Conservation (phyloP, 441 rosid genomes). For the Sinapis alba region DNA sequence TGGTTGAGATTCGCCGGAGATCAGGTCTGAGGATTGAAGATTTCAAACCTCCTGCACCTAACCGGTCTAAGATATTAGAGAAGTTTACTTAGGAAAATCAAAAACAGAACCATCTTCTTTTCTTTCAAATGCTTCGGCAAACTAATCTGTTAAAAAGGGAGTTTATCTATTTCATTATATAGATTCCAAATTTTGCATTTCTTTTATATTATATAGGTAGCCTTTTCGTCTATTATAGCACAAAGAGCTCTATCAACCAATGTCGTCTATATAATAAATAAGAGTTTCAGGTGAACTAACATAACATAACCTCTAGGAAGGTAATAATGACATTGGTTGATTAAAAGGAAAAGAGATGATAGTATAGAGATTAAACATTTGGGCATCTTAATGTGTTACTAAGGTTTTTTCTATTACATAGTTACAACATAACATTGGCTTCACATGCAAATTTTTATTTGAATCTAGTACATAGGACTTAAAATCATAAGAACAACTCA, state of each 20-base stretch:
- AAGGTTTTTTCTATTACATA: constrained; percentile 7
- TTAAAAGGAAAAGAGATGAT: background rate
- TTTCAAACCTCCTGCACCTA: constrained; percentile 64
- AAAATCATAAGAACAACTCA: constrained; percentile 24
- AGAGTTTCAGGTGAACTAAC: background rate
- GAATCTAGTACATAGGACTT: constrained; percentile 15
- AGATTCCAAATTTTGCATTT: constrained; percentile 13
- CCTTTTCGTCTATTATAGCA: background rate
- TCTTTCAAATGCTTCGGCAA: constrained; percentile 27
- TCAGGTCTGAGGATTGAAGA: constrained; percentile 74
- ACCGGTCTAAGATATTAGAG: constrained; percentile 72
- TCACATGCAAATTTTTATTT: constrained; percentile 27
- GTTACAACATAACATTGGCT: constrained; percentile 24
- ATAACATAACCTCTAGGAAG: background rate
- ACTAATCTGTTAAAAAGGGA: constrained; percentile 31
- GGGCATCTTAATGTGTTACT: background rate
- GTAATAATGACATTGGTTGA: background rate
- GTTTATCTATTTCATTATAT: constrained; percentile 33
- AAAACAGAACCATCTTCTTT: constrained; percentile 21
- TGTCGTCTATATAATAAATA: too few relatives aligned
- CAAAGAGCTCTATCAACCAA: too few relatives aligned
- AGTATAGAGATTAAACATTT: background rate
- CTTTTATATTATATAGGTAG: background rate
- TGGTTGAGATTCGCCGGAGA: constrained; percentile 54
- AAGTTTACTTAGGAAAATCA: constrained; percentile 58